Evolutionary conservation across 2,329 filamentous ascomycete species (phyloP), one percentile per base, ranked within the genome.

Genomic region (Sordariomycetes sp.): DNA sequence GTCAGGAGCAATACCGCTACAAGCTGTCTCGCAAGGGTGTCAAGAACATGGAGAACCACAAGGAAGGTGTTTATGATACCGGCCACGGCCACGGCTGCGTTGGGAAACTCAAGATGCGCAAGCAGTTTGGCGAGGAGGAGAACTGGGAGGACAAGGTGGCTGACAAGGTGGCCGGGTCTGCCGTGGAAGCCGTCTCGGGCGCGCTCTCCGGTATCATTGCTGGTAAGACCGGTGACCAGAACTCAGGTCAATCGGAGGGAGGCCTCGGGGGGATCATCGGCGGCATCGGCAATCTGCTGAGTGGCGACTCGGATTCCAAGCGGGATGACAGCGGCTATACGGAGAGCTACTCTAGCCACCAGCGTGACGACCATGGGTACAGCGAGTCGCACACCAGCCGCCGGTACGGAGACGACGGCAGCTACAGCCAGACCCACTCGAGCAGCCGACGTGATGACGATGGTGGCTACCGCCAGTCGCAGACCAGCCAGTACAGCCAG

Each of bases 31-130:
- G 89, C 20, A 76, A 86, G 0, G 91, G 92, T 59, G 89, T 96
- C 54, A 69, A 84, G 67, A 76, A 81, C 53, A 88, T 88, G 17
- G 77, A 85, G 60, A 96, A 96, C 70, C 91, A 96, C 73, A 92
- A 89, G 70, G 84, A 89, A 64, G 89, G 89, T 32, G 86, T 92
- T 12, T 73, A 90, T 17, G 90, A 96, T 69, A 85, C 81, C 56
- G 91, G 91, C 6, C 89, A 91, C 66, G 88, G 88, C 13, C 89
- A 96, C 67, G 90, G 90, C 55, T 95, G 90, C 66, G 76, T 73
- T 60, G 84, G 88, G 60, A 90, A 90, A 70, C 76, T 96, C 12
- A 80, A 84, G 61, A 87, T 95, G 80, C 82, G 84, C 61, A 90
- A 87, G 70, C 79, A 80, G 62, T 81, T 79, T 59, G 70, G 73